Base-by-base conservation (phyloP, 768 basidiomycete species). In the Paxillus rubicundulus region DNA sequence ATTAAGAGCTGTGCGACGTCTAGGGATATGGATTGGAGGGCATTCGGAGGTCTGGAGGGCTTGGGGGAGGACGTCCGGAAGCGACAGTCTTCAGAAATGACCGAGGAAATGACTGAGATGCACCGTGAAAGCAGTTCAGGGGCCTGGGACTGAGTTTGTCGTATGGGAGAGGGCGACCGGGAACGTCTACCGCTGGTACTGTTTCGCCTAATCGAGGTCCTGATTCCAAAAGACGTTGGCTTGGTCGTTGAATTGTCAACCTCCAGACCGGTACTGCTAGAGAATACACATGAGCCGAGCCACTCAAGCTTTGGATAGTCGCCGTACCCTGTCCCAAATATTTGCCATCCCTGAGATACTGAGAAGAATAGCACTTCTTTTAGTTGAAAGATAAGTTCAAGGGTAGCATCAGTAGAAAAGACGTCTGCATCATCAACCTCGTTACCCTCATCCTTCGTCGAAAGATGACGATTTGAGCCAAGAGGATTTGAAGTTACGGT, bases 81-180 rank as follows among this genome's bases (percentile, higher is more conserved):
- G 2, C 88, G 82, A 61, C 87, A 87, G 61, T 92, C 91, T 52
- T 87, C 84, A 5, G 73, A 68, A 16, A 91, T 73, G 18, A 92
- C 71, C 2, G 83, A 88, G n/a, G 75, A 75, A 32, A 86, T 75
- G 33, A 82, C 68, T 24, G 75, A 77, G 12, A 86, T 77, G 63
- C 85, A 87, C 49, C 79, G 72, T 2, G 79, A 73, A 32, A 87
- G 72, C 14, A 87, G 71, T 48, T 82, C 77, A 7, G 84, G 76
- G 17, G 77, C 72, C 44, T 72, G 71, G 24, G 67, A 50, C 58
- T 52, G 66, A 40, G 40, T 63, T 48, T 56, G 59, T 48, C 56
- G 61, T 14, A 55, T 61, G 9, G 77, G 77, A 2, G 82, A 84
- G 12, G 74, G 69, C n/a, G 82, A 85, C 9, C 78, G 75, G 5